phyloP scores from a whole-genome alignment of 2,329 filamentous ascomycete species.

The Mollisiaceae sp. region DNA sequence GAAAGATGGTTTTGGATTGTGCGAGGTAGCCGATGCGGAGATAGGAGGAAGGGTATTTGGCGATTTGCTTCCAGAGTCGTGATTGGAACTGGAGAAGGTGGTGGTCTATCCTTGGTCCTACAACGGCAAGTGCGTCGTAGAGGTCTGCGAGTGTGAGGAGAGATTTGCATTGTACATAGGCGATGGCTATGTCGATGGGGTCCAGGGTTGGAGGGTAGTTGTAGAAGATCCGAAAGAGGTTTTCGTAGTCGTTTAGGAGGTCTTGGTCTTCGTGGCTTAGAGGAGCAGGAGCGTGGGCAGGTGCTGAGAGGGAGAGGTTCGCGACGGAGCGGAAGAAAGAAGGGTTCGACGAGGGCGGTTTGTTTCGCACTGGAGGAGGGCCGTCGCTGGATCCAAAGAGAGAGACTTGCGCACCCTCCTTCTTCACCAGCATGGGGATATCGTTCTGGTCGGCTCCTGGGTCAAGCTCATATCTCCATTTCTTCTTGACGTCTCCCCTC shows the following conservation, averaged over 20 bases:
- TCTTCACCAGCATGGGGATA: constrained; percentile 87
- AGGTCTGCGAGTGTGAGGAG: constrained; percentile 89
- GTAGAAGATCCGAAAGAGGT: constrained; percentile 95
- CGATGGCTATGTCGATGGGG: constrained; percentile 85
- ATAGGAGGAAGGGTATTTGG: constrained; percentile 93
- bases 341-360: constrained; percentile 64
- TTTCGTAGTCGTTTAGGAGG: constrained; percentile 89
- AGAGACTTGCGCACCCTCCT: constrained; percentile 59
- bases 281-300: constrained; percentile 52
- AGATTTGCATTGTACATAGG: constrained; percentile 93
- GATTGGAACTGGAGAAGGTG: constrained; percentile 92
- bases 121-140: constrained; percentile 88
- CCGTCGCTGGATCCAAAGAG: constrained; percentile 59
- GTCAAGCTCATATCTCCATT: constrained; percentile 90
- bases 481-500: constrained; percentile 46
- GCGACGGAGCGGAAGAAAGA: constrained; percentile 88
- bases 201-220: constrained; percentile 86
- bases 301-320: constrained; percentile 66
- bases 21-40: constrained; percentile 87
- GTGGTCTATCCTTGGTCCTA: constrained; percentile 89
- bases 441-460: constrained; percentile 74
- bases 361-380: constrained; percentile 61
- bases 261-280: constrained; percentile 70
- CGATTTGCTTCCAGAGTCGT: constrained; percentile 92
- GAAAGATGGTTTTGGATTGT: constrained; percentile 81